Percentiles rank a stretch among this genome's conserved stretches.
Evolutionary conservation across 2,329 filamentous ascomycete genomes (phyloP).

Genomic region (Alternaria triticina): DNA sequence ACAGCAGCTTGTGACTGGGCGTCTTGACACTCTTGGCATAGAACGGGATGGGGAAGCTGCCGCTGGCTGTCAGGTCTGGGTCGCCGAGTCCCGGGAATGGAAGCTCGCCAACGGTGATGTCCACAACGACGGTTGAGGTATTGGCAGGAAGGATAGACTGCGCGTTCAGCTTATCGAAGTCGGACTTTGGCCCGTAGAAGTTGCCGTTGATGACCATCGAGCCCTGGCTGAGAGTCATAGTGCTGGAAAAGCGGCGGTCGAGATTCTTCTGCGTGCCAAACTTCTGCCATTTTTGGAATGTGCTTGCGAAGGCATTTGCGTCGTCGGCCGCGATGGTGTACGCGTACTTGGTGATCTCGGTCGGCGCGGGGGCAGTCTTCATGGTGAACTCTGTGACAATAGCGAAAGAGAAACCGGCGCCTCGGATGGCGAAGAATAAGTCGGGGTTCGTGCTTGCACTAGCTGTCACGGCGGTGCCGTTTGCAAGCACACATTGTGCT

Average conservation of each 20-base stretch:
- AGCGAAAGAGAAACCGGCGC: neutral
- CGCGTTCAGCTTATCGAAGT: neutral
- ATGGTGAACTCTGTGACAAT: slow-evolving; percentile 1
- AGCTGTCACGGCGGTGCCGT: neutral
- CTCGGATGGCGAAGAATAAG: slow-evolving; percentile 1
- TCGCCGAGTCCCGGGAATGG: neutral
- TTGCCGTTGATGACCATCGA: neutral
- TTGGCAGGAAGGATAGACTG: neutral
- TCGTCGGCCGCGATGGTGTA: neutral
- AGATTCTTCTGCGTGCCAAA: neutral
- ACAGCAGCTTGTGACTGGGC: neutral
- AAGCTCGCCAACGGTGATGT: neutral
- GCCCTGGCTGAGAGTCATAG: neutral
- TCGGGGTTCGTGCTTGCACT: neutral
- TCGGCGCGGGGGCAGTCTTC: neutral
- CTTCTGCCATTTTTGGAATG: neutral
- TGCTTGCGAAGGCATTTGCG: neutral
- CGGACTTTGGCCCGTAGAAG: neutral
- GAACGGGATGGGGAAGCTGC: neutral
- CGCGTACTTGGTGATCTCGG: neutral
- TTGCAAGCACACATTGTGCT: neutral
- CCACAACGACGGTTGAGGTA: neutral
- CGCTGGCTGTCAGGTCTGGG: neutral
- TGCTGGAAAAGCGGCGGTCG: neutral
- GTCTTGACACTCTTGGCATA: slow-evolving; percentile 1